Base-by-base conservation (phyloP, 116 monocot genomes). In the Cymodocea nodosa region DNA sequence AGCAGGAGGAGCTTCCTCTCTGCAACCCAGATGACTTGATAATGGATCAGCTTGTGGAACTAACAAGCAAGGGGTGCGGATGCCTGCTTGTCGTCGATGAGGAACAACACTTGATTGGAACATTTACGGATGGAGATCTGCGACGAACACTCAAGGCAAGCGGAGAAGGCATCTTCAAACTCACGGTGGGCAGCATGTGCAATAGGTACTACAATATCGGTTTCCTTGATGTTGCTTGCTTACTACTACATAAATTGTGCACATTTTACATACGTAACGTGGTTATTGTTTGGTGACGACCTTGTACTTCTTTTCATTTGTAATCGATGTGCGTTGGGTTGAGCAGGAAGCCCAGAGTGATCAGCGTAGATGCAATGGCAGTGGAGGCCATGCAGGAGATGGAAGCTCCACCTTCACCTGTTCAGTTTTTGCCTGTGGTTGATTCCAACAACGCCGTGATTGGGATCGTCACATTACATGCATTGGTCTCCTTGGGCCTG, bases 351-450 rank as follows among this genome's bases (percentile, higher is more conserved):
- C 92, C 92, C 36, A 82, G 87, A 66, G 81, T 85, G 23, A 85
- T 87, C n/a, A 52, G 69, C 20, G 61, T 85, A 20, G 78, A 87
- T 68, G 84, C 85, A 51, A 92, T 87, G 88, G 85, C 88, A 11
- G 85, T 81, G 59, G 83, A 87, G n/a, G 83, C 92, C 0, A 87
- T 92, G 88, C 57, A 82, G 71, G 83, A 75, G 71, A 93, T 93
- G 88, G 92, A 93, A 65, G 68, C 85, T 10, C 88, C 92, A 4
- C 92, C 92, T 65, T 93, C 92, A 55, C 66, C 92, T n/a, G 85
- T 93, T 4, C 92, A 93, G 59, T 93, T 93, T 75, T 74, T 93
- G 81, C 88, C 92, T 24, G 92, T 93, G 50, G 56, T 93, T n/a
- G 77, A 79, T 50, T 69, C 4, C 4, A 55, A 79, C 14, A 81